Conservation (phyloP, 768 basidiomycete species). For the Boletus sp. region DNA sequence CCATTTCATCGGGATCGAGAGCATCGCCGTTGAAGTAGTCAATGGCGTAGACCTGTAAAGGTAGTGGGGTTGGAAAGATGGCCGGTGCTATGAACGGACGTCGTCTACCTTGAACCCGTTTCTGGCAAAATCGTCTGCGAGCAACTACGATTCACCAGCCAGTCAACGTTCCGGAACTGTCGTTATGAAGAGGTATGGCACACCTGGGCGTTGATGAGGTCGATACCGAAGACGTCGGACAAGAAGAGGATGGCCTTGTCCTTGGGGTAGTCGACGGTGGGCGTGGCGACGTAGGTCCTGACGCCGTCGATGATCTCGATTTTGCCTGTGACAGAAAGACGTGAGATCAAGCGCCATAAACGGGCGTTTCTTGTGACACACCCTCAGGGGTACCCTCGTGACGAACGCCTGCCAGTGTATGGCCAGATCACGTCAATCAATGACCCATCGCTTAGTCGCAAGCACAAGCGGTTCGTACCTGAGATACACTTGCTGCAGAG, state of each 20-base stretch:
- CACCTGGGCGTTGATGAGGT: conserved; percentile 46
- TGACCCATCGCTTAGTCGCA: not conserved
- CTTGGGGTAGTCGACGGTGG: conserved; percentile 47
- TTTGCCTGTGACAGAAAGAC: conserved; percentile 32
- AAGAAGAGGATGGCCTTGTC: conserved; percentile 56
- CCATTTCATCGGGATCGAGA: conserved; percentile 12
- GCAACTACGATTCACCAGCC: conserved; percentile 27
- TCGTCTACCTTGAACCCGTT: conserved; percentile 36
- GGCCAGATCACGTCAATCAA: conserved; percentile 3
- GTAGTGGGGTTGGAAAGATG: not conserved
- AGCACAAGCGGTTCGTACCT: conserved; percentile 34
- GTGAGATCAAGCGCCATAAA: not conserved
- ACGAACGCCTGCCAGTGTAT: conserved; percentile 36
- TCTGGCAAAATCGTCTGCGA: conserved; percentile 42
- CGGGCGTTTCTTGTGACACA: conserved; percentile 9
- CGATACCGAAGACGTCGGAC: conserved; percentile 50
- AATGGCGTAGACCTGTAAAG: conserved; percentile 15
- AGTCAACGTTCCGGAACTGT: not conserved
- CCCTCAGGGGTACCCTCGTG: conserved; percentile 50
- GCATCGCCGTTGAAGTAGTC: conserved; percentile 33
- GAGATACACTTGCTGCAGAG: conserved; percentile 54
- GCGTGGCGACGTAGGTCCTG: conserved; percentile 51
- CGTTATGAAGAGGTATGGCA: not conserved
- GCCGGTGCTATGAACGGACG: not conserved
- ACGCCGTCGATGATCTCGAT: conserved; percentile 45